phyloP scores from a whole-genome alignment of 2,329 filamentous ascomycete species.

The Fusarium sp. region DNA sequence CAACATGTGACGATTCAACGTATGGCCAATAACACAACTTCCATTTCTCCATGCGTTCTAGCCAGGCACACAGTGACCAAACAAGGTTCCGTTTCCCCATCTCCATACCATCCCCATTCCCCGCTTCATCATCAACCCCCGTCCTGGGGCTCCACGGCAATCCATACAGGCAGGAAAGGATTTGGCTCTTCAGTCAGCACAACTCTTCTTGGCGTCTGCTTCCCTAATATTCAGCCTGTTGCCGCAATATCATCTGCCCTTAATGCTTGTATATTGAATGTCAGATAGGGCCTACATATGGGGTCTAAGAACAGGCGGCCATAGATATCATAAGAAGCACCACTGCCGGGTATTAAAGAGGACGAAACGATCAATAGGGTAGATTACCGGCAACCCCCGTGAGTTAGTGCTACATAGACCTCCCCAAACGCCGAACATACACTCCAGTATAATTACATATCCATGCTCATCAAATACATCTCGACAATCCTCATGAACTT shows the following conservation, averaged over 20 bases:
- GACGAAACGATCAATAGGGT: conserved; percentile 10
- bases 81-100: conserved; percentile 45
- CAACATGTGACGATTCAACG: background rate
- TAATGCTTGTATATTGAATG: background rate
- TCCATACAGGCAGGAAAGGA: background rate
- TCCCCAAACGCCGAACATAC: conserved; percentile 45
- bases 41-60: conserved; percentile 33
- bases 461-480: conserved; percentile 92
- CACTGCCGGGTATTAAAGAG: background rate
- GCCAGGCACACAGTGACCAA: conserved; percentile 21
- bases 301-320: no score
- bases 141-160: conserved; percentile 20
- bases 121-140: conserved; percentile 29
- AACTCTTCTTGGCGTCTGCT: conserved; percentile 10
- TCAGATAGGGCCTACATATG: background rate
- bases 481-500: conserved; percentile 98
- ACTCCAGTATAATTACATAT: conserved; percentile 63
- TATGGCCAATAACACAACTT: conserved; percentile 8
- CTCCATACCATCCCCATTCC: conserved; percentile 27
- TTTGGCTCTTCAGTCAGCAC: conserved; percentile 18
- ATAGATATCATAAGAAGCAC: background rate
- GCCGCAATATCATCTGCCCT: background rate
- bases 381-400: conserved; percentile 24
- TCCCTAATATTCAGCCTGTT: background rate
- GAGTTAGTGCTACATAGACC: conserved; percentile 33